Evolutionary conservation across 2,329 filamentous ascomycete genomes (phyloP).

Genomic region (Ceratocystis huliohia): DNA sequence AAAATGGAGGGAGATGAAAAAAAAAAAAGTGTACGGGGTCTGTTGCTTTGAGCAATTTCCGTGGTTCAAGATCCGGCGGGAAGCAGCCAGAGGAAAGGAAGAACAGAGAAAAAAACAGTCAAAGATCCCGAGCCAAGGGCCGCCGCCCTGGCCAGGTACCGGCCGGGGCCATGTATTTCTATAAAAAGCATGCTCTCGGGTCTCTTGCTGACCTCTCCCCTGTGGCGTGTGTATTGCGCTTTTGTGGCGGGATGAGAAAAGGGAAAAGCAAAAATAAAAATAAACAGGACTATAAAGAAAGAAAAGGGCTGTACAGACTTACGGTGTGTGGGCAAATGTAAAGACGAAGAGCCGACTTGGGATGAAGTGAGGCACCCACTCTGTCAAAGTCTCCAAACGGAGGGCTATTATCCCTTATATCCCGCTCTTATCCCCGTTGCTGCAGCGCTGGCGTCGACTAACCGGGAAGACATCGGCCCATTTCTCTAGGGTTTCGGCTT

Average conservation of each 20-base stretch:
- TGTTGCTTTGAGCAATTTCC: background rate
- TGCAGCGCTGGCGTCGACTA: background rate
- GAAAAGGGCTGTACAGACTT: background rate
- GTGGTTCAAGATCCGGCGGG: background rate
- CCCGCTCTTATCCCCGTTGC: background rate
- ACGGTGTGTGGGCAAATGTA: background rate
- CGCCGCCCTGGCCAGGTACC: background rate
- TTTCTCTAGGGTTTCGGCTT: background rate
- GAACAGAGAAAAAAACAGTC: background rate
- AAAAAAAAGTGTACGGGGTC: background rate
- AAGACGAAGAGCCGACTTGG: too few species aligned
- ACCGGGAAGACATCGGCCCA: too few species aligned
- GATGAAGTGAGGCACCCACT: background rate
- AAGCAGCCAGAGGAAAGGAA: background rate
- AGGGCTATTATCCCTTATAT: background rate
- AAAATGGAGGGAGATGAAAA: too few species aligned
- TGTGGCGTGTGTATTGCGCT: background rate
- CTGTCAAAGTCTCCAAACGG: background rate
- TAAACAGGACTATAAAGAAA: background rate
- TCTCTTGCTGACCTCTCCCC: background rate
- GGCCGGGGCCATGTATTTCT: background rate
- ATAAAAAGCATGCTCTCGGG: conserved; percentile 2
- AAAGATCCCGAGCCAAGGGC: background rate
- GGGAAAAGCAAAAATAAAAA: background rate
- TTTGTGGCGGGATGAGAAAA: background rate